Base-by-base conservation (phyloP, 2,329 filamentous ascomycete species). In the Sporothrix pallida region DNA sequence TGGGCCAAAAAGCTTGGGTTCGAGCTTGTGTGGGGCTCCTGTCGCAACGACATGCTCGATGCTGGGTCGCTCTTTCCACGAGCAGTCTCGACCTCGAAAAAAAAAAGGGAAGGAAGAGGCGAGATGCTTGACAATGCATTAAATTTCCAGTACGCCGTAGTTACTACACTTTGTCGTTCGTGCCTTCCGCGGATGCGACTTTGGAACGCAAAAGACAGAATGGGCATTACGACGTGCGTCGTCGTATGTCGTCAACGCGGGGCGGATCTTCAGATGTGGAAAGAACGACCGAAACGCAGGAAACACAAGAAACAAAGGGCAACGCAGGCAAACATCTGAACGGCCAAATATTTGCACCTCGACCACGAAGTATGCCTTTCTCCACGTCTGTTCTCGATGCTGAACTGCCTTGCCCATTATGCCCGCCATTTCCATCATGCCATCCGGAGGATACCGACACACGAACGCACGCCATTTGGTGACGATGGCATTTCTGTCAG, bases 211-310 rank as follows among this genome's bases (percentile, higher is more conserved):
- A 12, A 17, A 54, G 20, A 26, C 31, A 44, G n/a, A 48, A 48
- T 46, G 31, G 42, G 42, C 65, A 37, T 37, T 37, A 37, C 31
- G 31, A 37, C 4, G 17, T 50, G 37, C 62, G 62, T 63, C 60
- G 63, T 50, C 63, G 63, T 9, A 67, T 67, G 44, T 67, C 65
- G 65, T 69, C 17, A 69, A 20, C 65, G 48, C 46, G 65, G 65
- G 44, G 44, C 62, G 62, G 44, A 26, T 26, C 23, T 26, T 26
- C 23, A 26, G 23, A 26, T 26, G 23, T 26, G 23, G 63, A 15
- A 67, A 50, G 67, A 69, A 44, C 67, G 48, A 69, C 10, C 56
- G 70, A 58, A 71, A 63, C 56, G 44, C 42, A 31, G 54, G 23
- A 52, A 63, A 69, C 23, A 69, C 9, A 42, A 52, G 8, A 69